Conservation (phyloP, 768 basidiomycete species). For the Mrakia frigida region DNA sequence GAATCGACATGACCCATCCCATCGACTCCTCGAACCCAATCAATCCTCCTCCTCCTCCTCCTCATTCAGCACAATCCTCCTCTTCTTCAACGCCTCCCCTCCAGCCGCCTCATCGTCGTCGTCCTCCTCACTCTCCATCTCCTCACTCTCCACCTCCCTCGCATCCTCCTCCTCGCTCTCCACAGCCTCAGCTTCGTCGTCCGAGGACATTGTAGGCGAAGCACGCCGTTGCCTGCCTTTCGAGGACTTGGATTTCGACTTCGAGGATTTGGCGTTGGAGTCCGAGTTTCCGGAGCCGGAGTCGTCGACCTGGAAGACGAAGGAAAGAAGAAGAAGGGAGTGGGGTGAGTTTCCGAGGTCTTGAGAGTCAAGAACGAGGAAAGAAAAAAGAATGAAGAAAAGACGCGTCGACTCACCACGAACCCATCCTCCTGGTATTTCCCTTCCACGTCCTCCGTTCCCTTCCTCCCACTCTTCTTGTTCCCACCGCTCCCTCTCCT, state of each 20-base stretch:
- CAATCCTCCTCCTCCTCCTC: slow-evolving; percentile 30
- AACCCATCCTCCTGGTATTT: slow-evolving; percentile 29
- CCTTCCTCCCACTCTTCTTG: neutral
- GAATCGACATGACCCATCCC: too few relatives aligned
- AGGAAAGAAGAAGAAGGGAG: neutral
- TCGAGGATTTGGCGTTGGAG: neutral
- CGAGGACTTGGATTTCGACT: neutral
- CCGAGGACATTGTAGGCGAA: slow-evolving; percentile 26
- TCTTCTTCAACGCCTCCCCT: slow-evolving; percentile 24
- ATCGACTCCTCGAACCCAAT: too few relatives aligned
- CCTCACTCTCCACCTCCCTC: slow-evolving; percentile 28
- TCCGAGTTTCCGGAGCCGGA: neutral
- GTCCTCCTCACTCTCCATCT: slow-evolving; percentile 23
- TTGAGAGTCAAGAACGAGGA: neutral
- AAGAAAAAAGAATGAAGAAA: too few relatives aligned
- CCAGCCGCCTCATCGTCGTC: slow-evolving; percentile 20
- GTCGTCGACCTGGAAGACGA: neutral
- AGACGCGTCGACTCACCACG: slow-evolving; percentile 31
- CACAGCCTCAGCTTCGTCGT: slow-evolving; percentile 21
- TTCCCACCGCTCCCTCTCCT: neutral
- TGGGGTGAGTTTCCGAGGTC: neutral
- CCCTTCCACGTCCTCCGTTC: slow-evolving; percentile 16
- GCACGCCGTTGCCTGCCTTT: slow-evolving; percentile 12
- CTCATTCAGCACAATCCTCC: slow-evolving; percentile 20
- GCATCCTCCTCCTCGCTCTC: slow-evolving; percentile 15